Evolutionary conservation across 805 yeast genomes (phyloP), one percentile per base, ranked within the genome.

Genomic region (Saccharomycopsis sp.): DNA sequence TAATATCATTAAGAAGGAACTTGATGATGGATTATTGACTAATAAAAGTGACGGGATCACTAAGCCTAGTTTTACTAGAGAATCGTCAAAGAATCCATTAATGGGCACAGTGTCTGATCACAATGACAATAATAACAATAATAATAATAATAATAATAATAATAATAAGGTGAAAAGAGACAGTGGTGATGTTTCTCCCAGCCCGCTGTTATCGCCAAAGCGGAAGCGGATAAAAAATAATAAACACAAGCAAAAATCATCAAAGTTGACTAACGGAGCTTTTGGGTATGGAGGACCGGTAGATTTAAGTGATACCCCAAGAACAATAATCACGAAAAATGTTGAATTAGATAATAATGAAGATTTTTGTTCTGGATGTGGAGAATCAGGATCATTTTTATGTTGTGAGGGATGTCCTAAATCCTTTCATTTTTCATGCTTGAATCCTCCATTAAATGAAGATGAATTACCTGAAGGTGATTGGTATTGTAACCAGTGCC

Each of bases 361-460:
- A 50, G 98, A 90, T 60, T 89, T 73, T 60, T 90, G 98, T 58
- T 69, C 85, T n/a, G 72, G 93, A 0, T 90, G 98, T 65, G 89
- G 94, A 1, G 85, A 87, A 22, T 69, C 88, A 0, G 98, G 98
- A 9, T 72, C 85, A 22, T 88, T 90, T 55, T 68, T 90, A 20
- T 93, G 97, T 63, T 90, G 98, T 64, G 98, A 90, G 55, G 71
- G 85, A 1, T 90, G 98, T 62, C 96, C 97, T 0, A 73, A 72
- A 55, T 85, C 96, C 1, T 93, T 90, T 63, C 98, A 90, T 59
- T 87, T 93, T 58, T 70, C 85, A 4, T 90, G 98, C 60, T 75
- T 90, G 49, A 83, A 85, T 55, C 97, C 97, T 2, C 97, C 98
- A 0, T 64, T 81, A 27, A 86, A 82, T 53, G 87, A 82, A 34